Conservation (phyloP, 1,139 yeast genomes). For the Candida sp. region DNA sequence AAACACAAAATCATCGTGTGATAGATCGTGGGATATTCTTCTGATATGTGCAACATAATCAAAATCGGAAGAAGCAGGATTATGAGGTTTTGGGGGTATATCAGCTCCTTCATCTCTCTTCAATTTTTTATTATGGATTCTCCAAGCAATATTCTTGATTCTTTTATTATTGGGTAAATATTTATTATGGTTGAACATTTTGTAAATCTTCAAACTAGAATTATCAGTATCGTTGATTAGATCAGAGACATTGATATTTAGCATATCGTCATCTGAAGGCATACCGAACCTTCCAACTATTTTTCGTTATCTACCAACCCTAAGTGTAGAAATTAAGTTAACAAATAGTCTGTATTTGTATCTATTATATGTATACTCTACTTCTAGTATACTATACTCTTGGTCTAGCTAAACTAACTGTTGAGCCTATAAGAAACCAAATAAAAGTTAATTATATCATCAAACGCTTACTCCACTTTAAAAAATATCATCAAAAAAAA, state of each 20-base stretch:
- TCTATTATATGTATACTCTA: too few relatives aligned
- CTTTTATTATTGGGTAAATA: conserved; percentile 44
- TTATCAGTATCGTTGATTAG: conserved; percentile 20
- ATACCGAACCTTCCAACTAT: too few relatives aligned
- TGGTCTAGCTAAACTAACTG: too few relatives aligned
- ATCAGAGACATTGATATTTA: conserved; percentile 1
- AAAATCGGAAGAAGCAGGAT: conserved; percentile 20
- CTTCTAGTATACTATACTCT: too few relatives aligned
- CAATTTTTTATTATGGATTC: conserved; percentile 39
- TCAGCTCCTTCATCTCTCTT: neutral
- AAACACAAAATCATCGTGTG: neutral
- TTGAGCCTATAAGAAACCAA: too few relatives aligned
- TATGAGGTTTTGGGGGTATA: neutral
- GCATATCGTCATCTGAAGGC: neutral
- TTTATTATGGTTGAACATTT: conserved; percentile 42
- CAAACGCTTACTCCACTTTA: neutral
- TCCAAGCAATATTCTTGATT: conserved; percentile 45
- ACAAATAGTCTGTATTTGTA: too few relatives aligned
- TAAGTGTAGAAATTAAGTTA: too few relatives aligned
- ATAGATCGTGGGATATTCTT: conserved; percentile 35
- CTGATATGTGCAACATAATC: conserved; percentile 48
- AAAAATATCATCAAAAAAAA: neutral
- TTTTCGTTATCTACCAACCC: too few relatives aligned
- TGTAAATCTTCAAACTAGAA: conserved; percentile 30
- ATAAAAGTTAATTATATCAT: neutral